phyloP scores from a whole-genome alignment of 305 asterid genomes.

The Fraxinus nigra region DNA sequence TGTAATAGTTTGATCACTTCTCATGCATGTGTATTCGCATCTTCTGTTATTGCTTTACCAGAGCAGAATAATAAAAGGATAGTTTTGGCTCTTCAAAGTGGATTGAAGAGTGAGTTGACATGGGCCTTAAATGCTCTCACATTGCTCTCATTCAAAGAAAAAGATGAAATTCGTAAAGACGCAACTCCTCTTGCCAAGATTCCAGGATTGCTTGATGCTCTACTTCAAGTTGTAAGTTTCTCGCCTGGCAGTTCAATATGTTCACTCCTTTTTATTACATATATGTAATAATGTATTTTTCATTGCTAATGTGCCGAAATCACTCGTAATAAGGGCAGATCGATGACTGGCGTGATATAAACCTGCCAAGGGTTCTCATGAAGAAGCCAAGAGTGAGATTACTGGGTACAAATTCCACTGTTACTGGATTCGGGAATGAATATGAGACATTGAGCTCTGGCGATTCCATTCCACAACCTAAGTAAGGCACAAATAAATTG shows the following conservation, averaged over 20 bases:
- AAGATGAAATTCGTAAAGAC: constrained; percentile 87
- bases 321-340: constrained; percentile 48
- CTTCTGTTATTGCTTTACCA: constrained; percentile 37
- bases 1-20: constrained; percentile 4
- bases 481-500: constrained; percentile 34
- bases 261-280: background rate
- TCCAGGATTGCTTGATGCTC: constrained; percentile 89
- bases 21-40: background rate
- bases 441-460: constrained; percentile 60
- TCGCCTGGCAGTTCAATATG: constrained; percentile 8
- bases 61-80: constrained; percentile 95
- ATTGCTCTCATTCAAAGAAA: constrained; percentile 90
- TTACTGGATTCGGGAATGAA: constrained; percentile 82
- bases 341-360: constrained; percentile 97
- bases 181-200: constrained; percentile 94
- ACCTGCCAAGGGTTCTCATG: constrained; percentile 76
- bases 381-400: constrained; percentile 70
- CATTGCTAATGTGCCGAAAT: background rate
- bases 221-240: constrained; percentile 84
- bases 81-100: constrained; percentile 95
- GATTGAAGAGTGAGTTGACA: constrained; percentile 89
- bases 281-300: background rate
- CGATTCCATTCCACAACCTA: constrained; percentile 54
- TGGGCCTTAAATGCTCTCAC: constrained; percentile 95
- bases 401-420: constrained; percentile 69